phyloP scores from a whole-genome alignment of 495 filamentous ascomycete species.

The Neurospora tetraspora region DNA sequence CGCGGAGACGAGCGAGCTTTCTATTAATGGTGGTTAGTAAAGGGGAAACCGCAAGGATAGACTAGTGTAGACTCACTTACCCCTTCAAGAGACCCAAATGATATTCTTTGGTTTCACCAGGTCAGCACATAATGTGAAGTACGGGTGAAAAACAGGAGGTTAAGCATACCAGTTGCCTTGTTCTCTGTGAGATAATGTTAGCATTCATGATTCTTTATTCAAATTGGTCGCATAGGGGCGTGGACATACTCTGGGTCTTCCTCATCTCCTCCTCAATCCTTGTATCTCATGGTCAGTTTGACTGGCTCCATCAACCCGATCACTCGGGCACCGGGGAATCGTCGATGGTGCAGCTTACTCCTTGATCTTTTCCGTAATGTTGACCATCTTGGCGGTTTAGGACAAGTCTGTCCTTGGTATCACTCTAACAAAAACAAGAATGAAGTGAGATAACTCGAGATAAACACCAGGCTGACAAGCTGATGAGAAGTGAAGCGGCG shows the following conservation, averaged over 20 bases:
- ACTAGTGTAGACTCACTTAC: constrained; percentile 34
- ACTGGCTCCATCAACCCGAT: background rate
- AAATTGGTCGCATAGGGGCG: background rate
- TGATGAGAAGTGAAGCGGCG: background rate
- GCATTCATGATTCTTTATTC: constrained; percentile 14
- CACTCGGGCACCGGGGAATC: background rate
- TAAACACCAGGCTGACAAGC: background rate
- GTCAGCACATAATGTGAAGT: constrained; percentile 6
- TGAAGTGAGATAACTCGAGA: background rate
- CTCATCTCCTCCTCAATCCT: constrained; percentile 99
- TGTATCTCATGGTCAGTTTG: constrained; percentile 28
- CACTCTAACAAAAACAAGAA: constrained; percentile 4
- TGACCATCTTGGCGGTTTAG: constrained; percentile 74
- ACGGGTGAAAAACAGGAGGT: background rate
- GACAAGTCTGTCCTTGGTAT: constrained; percentile 4
- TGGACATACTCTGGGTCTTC: constrained; percentile 78
- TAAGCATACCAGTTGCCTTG: constrained; percentile 81
- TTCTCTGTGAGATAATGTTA: constrained; percentile 59
- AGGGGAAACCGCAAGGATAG: background rate
- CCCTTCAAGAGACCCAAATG: constrained; percentile 97
- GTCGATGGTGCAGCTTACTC: constrained; percentile 48
- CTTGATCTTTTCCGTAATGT: constrained; percentile 99
- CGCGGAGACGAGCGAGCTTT: constrained; percentile 91
- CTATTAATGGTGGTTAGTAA: constrained; percentile 32
- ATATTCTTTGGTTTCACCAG: constrained; percentile 55